These are phyloP conservation scores for Coniferiporia weirii DNA, from an alignment of 1,284 basidiomycete genomes.

Conservation along the genomic window DNA sequence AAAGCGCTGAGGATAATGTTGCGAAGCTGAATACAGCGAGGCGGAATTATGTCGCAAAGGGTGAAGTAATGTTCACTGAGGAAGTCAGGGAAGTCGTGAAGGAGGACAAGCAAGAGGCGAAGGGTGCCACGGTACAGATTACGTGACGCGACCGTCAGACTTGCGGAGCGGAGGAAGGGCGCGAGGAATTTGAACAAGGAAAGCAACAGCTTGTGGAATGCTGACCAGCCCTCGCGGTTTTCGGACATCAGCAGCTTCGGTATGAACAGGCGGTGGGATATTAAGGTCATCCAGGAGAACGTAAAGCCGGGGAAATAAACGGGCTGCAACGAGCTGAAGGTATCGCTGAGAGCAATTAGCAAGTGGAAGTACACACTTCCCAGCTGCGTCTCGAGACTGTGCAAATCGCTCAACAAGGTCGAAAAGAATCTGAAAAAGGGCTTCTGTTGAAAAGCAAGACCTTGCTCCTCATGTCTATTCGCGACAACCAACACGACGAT, in stretches of 20 bases:
- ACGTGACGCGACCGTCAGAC: constrained; percentile 79
- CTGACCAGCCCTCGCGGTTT: constrained; percentile 90
- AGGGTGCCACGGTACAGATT: constrained; percentile 92
- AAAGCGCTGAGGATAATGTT: constrained; percentile 97
- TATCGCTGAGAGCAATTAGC: constrained; percentile 89
- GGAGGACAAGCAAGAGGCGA: constrained; percentile 86
- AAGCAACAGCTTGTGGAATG: constrained; percentile 91
- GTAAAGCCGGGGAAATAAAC: constrained; percentile 97
- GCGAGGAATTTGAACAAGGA: constrained; percentile 92
- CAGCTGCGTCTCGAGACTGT: constrained; percentile 77
- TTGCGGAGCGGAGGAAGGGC: constrained; percentile 83
- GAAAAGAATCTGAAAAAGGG: constrained; percentile 99
- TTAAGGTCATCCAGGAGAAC: constrained; percentile 96
- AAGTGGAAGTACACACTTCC: constrained; percentile 87
- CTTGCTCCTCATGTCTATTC: constrained; percentile 93
- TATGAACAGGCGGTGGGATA: constrained; percentile 97
- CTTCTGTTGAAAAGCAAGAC: constrained; percentile 89
- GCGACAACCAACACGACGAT: constrained; percentile 96
- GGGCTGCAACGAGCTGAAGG: constrained; percentile 94
- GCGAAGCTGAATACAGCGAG: constrained; percentile 91
- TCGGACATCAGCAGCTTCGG: constrained; percentile 85
- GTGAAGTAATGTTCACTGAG: constrained; percentile 96
- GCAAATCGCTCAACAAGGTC: constrained; percentile 89
- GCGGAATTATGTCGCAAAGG: constrained; percentile 88
- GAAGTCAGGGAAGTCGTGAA: constrained; percentile 99